Evolutionary conservation across 345 rosid genomes (phyloP), one percentile per base, ranked within the genome.

Genomic region (Eucalyptus decipiens): DNA sequence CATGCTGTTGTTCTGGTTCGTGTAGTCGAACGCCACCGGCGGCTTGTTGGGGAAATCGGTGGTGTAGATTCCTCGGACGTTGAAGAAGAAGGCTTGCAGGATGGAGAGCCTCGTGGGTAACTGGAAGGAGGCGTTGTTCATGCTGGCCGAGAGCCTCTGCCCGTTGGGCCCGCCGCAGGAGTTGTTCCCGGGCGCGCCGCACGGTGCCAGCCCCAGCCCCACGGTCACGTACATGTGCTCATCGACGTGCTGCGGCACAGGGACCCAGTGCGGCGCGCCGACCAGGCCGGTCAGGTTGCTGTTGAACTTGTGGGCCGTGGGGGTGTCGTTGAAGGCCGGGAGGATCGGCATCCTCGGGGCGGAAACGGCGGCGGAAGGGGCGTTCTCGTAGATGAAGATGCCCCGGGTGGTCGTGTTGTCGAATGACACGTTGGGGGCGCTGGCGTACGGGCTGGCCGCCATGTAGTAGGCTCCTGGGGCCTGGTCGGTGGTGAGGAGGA

Each of bases 341-440:
- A 98, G 90, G 6, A 14, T 72, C 0, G 99, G 99, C 99, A 98
- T 97, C 15, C 91, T 92, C 4, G 93, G 88, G 21, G 92, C 23
- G 1, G 95, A 17, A 9, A 40, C 17, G 0, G 94, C 17, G 4
- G 17, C 18, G 8, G 90, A 11, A 7, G 88, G 89, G 54, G 95
- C 92, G 2, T 91, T 92, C 3, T 86, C 80, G 80, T 97, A 98
- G 40, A 90, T 87, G 72, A 98, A 23, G 89, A 98, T 88, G 49
- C 96, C 99, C 76, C 96, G 91, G 1, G 99, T 95, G 86, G 99
- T 96, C 4, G 95, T 95, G 92, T 92, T 95, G n/a, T 90, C 94
- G 85, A 95, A 94, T 1, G 89, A 45, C 11, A 91, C 86, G 26
- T 54, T 54, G 2, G 91, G 91, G 4, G 95, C 95, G 30, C 97